A percentile compares a stretch with the other conserved stretches of the same genome.
These are phyloP conservation scores for Hibiscus mutabilis DNA, from an alignment of 345 rosid species.

Conservation along the genomic window DNA sequence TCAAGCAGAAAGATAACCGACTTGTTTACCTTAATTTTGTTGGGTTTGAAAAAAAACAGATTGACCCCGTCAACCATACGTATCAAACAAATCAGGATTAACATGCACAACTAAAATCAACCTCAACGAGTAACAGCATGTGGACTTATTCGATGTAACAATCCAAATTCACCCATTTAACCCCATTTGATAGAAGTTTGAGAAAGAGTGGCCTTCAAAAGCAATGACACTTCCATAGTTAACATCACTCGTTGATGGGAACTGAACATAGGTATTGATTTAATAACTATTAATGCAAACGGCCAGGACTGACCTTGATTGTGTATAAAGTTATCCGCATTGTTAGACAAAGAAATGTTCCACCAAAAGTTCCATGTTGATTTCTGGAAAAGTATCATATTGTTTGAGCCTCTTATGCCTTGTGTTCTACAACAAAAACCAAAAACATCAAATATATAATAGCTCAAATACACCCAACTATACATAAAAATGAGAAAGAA, in stretches of 20 bases:
- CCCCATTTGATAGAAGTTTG: not conserved
- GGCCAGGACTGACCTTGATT: not conserved
- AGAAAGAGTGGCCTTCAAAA: not conserved
- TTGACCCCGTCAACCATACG: too few species aligned
- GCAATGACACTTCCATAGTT: not conserved
- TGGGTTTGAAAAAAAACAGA: too few species aligned
- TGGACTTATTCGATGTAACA: too few species aligned
- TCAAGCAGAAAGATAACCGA: slow-evolving; percentile 1
- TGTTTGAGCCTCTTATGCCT: slow-evolving; percentile 6
- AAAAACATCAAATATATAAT: not conserved
- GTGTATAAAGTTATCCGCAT: not conserved
- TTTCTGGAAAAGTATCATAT: not conserved
- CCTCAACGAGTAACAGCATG: too few species aligned
- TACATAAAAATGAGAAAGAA: not conserved
- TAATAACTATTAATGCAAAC: not conserved
- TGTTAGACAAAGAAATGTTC: not conserved
- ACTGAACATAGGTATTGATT: not conserved
- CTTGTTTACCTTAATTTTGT: not conserved
- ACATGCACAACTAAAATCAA: too few species aligned
- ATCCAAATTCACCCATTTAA: too few species aligned
- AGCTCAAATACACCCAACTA: not conserved
- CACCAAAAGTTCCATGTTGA: slow-evolving; percentile 4
- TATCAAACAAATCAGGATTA: too few species aligned
- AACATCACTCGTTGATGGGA: not conserved
- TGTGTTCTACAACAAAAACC: slow-evolving; percentile 6